Conservation (phyloP, 2,329 filamentous ascomycete species). For the Colletotrichum viniferum region DNA sequence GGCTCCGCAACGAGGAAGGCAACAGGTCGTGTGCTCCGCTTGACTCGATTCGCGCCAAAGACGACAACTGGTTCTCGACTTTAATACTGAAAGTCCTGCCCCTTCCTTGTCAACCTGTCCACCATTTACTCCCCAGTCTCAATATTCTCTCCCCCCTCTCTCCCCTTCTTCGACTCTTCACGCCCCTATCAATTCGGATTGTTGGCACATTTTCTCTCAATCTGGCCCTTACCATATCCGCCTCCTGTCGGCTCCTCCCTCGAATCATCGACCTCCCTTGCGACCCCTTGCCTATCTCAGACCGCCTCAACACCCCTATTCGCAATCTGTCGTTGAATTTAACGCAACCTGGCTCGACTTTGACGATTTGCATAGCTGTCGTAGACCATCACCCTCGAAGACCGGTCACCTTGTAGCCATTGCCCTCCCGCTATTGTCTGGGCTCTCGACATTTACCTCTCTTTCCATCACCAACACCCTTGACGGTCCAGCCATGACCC, state of each 20-base stretch:
- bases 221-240: background rate
- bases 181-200: background rate
- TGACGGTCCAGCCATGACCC: constrained; percentile 14
- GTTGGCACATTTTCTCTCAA: background rate
- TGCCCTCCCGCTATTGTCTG: constrained; percentile 9
- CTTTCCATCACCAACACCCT: background rate
- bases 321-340: background rate
- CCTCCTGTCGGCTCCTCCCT: background rate
- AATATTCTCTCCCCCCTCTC: background rate
- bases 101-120: background rate
- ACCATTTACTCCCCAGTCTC: background rate
- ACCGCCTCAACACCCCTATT: background rate
- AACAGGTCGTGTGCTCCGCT: constrained; percentile 18
- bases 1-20: constrained; percentile 10
- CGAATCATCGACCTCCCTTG: background rate
- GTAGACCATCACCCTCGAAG: background rate
- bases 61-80: background rate
- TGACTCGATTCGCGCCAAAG: background rate
- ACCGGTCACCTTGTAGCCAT: background rate
- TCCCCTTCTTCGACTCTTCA: background rate
- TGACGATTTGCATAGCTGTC: background rate
- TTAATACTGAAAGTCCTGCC: constrained; percentile 1
- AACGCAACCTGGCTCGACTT: background rate
- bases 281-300: background rate
- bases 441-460: background rate